Percentiles rank a stretch among this genome's conserved stretches.
phyloP scores from a whole-genome alignment of 139 green algal species.

The Closterium sp. region DNA sequence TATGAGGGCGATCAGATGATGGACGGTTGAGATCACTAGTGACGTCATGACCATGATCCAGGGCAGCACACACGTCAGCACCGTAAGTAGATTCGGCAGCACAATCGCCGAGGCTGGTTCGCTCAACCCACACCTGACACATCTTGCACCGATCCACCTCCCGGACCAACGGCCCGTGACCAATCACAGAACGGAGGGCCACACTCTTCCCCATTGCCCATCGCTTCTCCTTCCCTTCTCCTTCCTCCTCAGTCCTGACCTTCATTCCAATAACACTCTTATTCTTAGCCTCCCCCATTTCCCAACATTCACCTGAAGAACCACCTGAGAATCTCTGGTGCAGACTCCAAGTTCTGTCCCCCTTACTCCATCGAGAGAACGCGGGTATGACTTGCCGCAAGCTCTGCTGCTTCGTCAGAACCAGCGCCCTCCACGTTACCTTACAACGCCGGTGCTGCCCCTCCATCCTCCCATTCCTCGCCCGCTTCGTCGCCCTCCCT shows the following conservation, averaged over 20 bases:
- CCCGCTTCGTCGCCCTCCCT: neutral
- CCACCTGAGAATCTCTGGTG: neutral
- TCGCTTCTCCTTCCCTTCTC: neutral
- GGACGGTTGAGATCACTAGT: neutral
- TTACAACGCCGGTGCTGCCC: neutral
- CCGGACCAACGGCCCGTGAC: neutral
- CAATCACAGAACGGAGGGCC: neutral
- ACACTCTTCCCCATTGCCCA: neutral
- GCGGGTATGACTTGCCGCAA: neutral
- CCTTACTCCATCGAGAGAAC: neutral
- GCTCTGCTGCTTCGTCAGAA: neutral
- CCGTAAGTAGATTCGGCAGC: neutral
- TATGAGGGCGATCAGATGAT: neutral
- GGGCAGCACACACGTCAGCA: neutral
- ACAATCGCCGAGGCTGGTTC: neutral
- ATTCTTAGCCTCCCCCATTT: neutral
- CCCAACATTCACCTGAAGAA: neutral
- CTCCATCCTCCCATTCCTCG: neutral
- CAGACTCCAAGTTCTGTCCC: neutral
- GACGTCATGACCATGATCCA: neutral
- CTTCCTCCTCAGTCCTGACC: neutral
- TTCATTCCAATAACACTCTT: neutral
- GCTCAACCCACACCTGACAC: neutral
- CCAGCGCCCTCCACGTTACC: neutral
- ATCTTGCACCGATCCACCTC: neutral